A percentile compares a stretch with the other conserved stretches of the same genome.
Evolutionary conservation across 106 monocot genomes (phyloP).

Genomic region (Vanilla planifolia): DNA sequence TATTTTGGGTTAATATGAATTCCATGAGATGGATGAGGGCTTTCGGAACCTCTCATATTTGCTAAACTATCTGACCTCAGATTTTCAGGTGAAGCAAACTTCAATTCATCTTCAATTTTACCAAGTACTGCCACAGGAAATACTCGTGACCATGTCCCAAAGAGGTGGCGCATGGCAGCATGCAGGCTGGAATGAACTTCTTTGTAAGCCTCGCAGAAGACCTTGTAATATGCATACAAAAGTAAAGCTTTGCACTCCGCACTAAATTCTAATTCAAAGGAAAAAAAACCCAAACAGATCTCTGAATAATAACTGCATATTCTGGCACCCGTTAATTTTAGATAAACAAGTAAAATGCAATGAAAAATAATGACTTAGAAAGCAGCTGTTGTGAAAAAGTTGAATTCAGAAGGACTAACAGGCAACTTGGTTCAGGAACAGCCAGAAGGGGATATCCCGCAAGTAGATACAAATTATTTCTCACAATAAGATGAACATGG

Average conservation of each 20-base stretch:
- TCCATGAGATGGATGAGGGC: conserved; percentile 57
- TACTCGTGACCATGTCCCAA: conserved; percentile 88
- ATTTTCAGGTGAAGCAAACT: conserved; percentile 38
- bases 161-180: conserved; percentile 83
- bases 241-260: not conserved
- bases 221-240: conserved; percentile 31
- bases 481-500: not conserved
- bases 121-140: conserved; percentile 52
- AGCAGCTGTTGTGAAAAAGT: not conserved
- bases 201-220: conserved; percentile 76
- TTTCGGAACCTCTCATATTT: conserved; percentile 40
- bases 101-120: conserved; percentile 65
- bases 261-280: not conserved
- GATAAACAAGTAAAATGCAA: not conserved
- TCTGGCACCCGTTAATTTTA: not conserved
- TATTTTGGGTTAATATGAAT: conserved; percentile 97
- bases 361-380: not conserved
- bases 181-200: conserved; percentile 55
- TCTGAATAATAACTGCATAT: not conserved
- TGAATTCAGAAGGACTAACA: not conserved
- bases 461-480: not conserved
- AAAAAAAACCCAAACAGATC: conserved; percentile 1
- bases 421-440: no score
- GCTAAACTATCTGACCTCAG: conserved; percentile 17
- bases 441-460: not conserved